phyloP scores from a whole-genome alignment of 1,139 yeast genomes.

The Yamadazyma pseudoaaseri region DNA sequence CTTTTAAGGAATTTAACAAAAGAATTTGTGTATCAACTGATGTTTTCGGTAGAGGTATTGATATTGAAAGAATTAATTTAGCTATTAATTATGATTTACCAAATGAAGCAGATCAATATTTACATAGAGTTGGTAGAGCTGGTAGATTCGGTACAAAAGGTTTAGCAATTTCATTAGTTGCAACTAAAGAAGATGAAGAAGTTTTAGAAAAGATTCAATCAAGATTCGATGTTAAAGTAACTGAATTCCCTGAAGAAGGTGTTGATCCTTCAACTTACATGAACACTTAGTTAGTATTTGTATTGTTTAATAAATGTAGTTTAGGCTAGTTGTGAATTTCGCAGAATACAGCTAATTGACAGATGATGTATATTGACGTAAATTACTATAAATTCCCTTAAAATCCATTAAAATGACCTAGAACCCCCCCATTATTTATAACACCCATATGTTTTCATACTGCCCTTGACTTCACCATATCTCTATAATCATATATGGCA shows the following conservation, averaged over 20 bases:
- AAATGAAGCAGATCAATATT: slow-evolving; percentile 92
- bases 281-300: slow-evolving; percentile 64
- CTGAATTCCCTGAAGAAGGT: slow-evolving; percentile 97
- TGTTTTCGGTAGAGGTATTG: slow-evolving; percentile 99
- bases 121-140: slow-evolving; percentile 99
- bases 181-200: slow-evolving; percentile 84
- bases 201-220: slow-evolving; percentile 92
- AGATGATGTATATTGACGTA: no score
- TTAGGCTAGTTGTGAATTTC: no score
- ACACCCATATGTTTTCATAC: no score
- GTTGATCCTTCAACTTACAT: slow-evolving; percentile 97
- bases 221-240: slow-evolving; percentile 92
- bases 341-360: no score
- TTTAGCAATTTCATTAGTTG: slow-evolving; percentile 88
- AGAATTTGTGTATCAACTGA: slow-evolving; percentile 98
- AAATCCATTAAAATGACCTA: no score
- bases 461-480: no score
- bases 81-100: slow-evolving; percentile 96
- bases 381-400: no score
- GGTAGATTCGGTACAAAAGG: slow-evolving; percentile 99
- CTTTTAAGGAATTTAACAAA: slow-evolving; percentile 96
- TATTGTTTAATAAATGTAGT: slow-evolving; percentile 1
- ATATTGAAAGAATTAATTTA: slow-evolving; percentile 96
- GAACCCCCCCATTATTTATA: no score
- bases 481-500: no score